Base-by-base conservation (phyloP, 2,329 filamentous ascomycete species). In the Cercospora citrullina region DNA sequence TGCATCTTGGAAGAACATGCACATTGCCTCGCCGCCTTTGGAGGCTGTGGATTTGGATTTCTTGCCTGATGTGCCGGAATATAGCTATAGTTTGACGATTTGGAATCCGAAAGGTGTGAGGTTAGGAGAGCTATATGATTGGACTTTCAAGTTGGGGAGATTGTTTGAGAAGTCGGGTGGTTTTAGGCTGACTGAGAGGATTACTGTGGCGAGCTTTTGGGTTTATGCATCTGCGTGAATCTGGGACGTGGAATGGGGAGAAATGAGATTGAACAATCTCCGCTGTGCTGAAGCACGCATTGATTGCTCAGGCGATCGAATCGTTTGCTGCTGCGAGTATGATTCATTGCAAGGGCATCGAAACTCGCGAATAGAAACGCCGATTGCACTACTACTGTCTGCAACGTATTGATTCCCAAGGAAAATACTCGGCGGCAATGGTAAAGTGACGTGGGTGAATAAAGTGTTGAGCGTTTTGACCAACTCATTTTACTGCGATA, bases 91-190 rank as follows among this genome's bases (percentile, higher is more conserved):
- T 6, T 26, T 69, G 21, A 61, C 62, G 8, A 36, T 67, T 39
- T 63, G 57, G 30, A 69, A 69, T 55, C 63, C 58, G 7, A 26
- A 23, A 14, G 68, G 68, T 4, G 31, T 69, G 8, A 69, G 31
- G 21, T 63, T 67, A 14, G 68, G 68, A 18, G 68, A 69, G 31
- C 12, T 69, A 42, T 65, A 64, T 21, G 68, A 69, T 10, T 67
- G 68, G 65, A 69, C 65, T 1, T 69, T 65, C 65, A 69, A 39
- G n/a, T 36, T 69, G 16, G 61, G 61, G 6, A 21, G 45, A 16
- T 16, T 55, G n/a, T 63, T 55, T 26, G 61, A 63, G 16, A 63
- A 48, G 42, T 23, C 61, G 30, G 53, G 30, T 7, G 61, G 61
- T n/a, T 28, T 36, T 3, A 33, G 28, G 30, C 18, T 63, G 26